Evolutionary conservation across 345 rosid genomes (phyloP).

Genomic region (Cardamine chenopodiifolia): DNA sequence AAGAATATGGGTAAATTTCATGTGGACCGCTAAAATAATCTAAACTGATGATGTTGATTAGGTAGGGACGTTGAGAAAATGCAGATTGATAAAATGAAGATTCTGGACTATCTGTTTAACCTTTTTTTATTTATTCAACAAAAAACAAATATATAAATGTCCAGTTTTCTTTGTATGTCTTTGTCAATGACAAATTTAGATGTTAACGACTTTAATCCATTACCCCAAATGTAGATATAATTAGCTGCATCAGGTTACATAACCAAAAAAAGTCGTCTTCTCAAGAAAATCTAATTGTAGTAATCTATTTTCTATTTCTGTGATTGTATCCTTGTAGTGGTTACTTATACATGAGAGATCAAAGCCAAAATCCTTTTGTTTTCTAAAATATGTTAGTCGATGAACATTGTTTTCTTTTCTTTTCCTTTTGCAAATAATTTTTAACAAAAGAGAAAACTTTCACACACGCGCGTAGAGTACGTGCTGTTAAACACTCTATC

Average conservation of each 20-base stretch:
- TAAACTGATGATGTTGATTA: constrained; percentile 16
- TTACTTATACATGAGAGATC: background rate
- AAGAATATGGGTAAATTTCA: constrained; percentile 7
- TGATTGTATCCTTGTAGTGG: background rate
- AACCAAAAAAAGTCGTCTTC: background rate
- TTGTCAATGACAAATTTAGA: background rate
- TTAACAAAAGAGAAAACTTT: background rate
- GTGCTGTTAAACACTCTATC: too few species aligned
- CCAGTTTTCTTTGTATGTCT: background rate
- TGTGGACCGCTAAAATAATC: constrained; percentile 25
- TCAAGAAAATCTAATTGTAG: background rate
- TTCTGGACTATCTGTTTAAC: constrained; percentile 11
- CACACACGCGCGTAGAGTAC: background rate
- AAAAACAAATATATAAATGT: background rate
- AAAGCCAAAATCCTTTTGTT: background rate
- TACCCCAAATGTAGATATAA: background rate
- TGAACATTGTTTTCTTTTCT: background rate
- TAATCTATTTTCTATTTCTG: background rate
- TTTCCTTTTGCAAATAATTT: background rate
- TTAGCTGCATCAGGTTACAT: background rate
- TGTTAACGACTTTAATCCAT: background rate
- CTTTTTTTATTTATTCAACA: background rate
- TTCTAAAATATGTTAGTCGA: background rate
- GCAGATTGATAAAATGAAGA: constrained; percentile 18
- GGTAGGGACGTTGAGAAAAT: constrained; percentile 12